Evolutionary conservation across 352 stramenopile species (phyloP), one percentile per base, ranked within the genome.

Genomic region (Pythium phragmitis): DNA sequence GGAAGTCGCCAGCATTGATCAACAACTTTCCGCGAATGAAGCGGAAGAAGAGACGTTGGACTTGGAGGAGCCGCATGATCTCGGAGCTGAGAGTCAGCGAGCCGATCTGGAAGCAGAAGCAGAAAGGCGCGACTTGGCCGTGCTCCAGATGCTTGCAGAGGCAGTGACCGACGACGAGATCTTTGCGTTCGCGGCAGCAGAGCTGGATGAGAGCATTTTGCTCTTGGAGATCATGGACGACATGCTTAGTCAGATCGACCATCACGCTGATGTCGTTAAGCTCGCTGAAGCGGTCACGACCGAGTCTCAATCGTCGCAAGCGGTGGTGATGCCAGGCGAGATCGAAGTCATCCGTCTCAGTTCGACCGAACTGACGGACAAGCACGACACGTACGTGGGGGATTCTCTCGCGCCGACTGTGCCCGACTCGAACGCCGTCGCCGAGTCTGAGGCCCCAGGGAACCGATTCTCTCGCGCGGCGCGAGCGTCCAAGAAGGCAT

Each of bases 291-390:
- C 2, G 11, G 23, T 54, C 11, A 12, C 17, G 7, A n/a, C 21
- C 3, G 36, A 21, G 16, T 36, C 21, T 14, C 19, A 21, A 23
- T 16, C 21, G 11, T 17, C 14, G 4, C n/a, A 42, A 17, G 45
- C 47, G 11, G 5, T 46, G 17, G 28, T n/a, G 2, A 43, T 51
- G 3, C 39, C 59, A 14, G 43, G 28, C 39, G 49, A 67, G 8
- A 53, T 67, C 23, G 51, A 61, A 33, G 39, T 69, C 12, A 34
- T 59, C 16, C 52, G 56, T 7, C 45, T 70, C 19, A 65, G 68
- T 12, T 79, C 74, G 1, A 58, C 60, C 14, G 69, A 77, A 17
- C 28, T 72, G 11, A 72, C 66, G 0, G 72, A 80, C 41, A 79
- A 77, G 37, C 65, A 72, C 17, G 69, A 76, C 12, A 76, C 66